Percentiles rank a stretch among this genome's conserved stretches.
phyloP scores from a whole-genome alignment of 257 asterid genomes.

The Capsicum chinense region DNA sequence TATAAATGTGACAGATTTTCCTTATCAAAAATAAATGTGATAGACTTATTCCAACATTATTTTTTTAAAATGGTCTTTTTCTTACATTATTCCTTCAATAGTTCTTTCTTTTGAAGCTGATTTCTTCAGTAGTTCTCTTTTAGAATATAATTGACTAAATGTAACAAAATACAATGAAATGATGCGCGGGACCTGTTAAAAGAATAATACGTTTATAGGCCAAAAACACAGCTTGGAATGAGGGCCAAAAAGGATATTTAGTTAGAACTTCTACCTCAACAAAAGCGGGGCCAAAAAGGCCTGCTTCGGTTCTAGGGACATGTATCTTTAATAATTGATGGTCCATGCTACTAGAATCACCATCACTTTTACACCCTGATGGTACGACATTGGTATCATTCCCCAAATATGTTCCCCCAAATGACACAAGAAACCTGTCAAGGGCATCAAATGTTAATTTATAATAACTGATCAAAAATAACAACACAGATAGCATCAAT shows the following conservation, averaged over 20 bases:
- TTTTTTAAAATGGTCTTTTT: background rate
- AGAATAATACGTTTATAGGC: conserved; percentile 3
- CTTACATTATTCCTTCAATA: background rate
- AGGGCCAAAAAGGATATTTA: background rate
- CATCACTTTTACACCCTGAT: conserved; percentile 45
- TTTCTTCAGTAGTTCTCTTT: background rate
- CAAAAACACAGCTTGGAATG: background rate
- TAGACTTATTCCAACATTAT: background rate
- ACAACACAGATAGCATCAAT: background rate
- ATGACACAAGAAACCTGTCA: conserved; percentile 81
- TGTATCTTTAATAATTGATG: conserved; percentile 73
- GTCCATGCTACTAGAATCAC: conserved; percentile 43
- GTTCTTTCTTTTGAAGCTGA: background rate
- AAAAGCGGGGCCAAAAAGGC: conserved; percentile 82
- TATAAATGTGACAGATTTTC: conserved; percentile 16
- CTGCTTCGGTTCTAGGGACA: conserved; percentile 61
- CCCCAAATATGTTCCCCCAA: conserved; percentile 75
- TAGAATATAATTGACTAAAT: background rate
- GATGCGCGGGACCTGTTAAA: background rate
- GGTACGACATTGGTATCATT: conserved; percentile 55
- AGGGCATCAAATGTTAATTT: conserved; percentile 22
- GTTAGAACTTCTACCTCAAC: conserved; percentile 59
- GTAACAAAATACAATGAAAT: background rate
- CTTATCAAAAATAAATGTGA: background rate
- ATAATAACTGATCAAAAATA: background rate